Evolutionary conservation across 2,329 filamentous ascomycete species (phyloP).

Genomic region (Akanthomyces uredinophilus): DNA sequence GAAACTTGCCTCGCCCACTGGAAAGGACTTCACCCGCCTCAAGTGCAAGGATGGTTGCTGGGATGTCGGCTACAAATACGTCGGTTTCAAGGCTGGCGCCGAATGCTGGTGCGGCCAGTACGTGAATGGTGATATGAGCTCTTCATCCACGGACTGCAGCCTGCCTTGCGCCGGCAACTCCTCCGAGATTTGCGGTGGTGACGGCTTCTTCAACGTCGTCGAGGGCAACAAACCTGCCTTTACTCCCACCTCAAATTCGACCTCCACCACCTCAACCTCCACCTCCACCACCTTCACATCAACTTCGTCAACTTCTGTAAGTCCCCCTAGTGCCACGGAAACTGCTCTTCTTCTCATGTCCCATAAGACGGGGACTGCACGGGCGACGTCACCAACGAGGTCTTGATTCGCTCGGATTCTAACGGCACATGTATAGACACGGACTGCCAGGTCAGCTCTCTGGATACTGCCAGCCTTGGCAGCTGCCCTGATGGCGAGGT

Average conservation of each 20-base stretch:
- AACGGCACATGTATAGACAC: too few species aligned
- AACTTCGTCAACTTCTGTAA: too few species aligned
- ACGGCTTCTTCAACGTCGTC: background rate
- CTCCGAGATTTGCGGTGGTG: conserved; percentile 1
- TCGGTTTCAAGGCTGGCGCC: conserved; percentile 3
- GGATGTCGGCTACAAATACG: background rate
- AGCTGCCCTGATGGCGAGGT: background rate
- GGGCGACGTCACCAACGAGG: too few species aligned
- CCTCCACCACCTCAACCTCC: too few species aligned
- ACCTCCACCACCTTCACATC: too few species aligned
- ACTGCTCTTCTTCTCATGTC: too few species aligned
- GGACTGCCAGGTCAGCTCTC: too few species aligned
- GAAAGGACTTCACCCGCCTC: background rate
- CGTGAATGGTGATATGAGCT: background rate
- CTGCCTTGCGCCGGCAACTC: conserved; percentile 2
- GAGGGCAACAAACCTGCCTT: background rate
- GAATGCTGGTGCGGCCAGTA: conserved; percentile 9
- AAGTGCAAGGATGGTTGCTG: conserved; percentile 2
- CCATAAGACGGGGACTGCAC: too few species aligned
- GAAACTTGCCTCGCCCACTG: background rate
- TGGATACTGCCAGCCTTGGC: too few species aligned
- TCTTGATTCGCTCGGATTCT: too few species aligned
- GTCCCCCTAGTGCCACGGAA: too few species aligned
- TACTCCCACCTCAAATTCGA: background rate
- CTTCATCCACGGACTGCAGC: background rate